These are phyloP conservation scores for Lactarius deliciosus DNA, from an alignment of 768 basidiomycete genomes.

Conservation along the genomic window DNA sequence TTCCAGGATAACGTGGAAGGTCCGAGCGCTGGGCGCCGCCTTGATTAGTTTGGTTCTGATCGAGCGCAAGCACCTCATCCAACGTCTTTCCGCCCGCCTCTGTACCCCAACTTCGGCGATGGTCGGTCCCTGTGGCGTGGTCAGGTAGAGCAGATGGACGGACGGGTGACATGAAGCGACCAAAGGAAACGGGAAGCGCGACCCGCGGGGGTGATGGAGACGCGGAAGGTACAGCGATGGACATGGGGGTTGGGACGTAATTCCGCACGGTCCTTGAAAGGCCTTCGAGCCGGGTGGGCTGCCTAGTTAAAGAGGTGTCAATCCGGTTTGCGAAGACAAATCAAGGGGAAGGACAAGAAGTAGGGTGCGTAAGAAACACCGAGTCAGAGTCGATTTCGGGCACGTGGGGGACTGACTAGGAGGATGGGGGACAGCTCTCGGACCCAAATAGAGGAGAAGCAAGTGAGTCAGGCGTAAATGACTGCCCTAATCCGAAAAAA, in stretches of 20 bases:
- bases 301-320: conserved; percentile 36
- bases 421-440: neutral
- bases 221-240: conserved; percentile 50
- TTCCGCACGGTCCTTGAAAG: conserved; percentile 54
- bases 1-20: conserved; percentile 34
- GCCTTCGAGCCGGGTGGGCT: conserved; percentile 49
- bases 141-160: conserved; percentile 26
- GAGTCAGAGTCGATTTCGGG: neutral
- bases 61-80: conserved; percentile 33
- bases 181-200: conserved; percentile 50
- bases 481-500: neutral
- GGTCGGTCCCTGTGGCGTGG: neutral
- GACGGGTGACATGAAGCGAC: conserved; percentile 41
- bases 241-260: conserved; percentile 54
- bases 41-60: conserved; percentile 23
- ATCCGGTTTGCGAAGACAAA: neutral
- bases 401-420: neutral
- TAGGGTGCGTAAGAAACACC: conserved; percentile 8
- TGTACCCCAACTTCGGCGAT: conserved; percentile 23
- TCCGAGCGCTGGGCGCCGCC: conserved; percentile 17
- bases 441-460: neutral
- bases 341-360: conserved; percentile 5
- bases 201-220: conserved; percentile 50
- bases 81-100: conserved; percentile 25
- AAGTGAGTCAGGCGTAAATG: neutral